phyloP scores from a whole-genome alignment of 495 filamentous ascomycete genomes.

The Clohesyomyces aquaticus region DNA sequence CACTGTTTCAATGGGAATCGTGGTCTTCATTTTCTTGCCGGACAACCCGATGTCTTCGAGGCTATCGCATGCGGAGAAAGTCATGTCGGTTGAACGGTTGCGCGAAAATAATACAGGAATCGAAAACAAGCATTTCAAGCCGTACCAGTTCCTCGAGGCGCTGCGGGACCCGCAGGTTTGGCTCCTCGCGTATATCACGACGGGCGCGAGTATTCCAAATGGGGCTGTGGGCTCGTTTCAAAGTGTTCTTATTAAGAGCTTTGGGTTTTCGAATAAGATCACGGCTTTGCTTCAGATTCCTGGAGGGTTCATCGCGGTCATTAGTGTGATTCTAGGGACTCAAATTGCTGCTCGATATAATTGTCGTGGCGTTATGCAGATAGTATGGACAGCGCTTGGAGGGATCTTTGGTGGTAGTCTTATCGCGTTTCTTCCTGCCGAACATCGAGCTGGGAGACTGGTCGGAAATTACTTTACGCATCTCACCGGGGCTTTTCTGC shows the following conservation, averaged over 20 bases:
- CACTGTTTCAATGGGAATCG: slow-evolving; percentile 49
- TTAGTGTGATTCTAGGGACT: slow-evolving; percentile 16
- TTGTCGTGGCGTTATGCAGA: slow-evolving; percentile 16
- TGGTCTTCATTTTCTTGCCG: slow-evolving; percentile 45
- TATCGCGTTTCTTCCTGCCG: slow-evolving; percentile 21
- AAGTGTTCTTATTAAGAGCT: slow-evolving; percentile 63
- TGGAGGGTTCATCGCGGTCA: slow-evolving; percentile 8
- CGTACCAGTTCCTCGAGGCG: slow-evolving; percentile 60
- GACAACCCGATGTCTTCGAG: slow-evolving; percentile 58
- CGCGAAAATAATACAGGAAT: slow-evolving; percentile 39
- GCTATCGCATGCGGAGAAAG: slow-evolving; percentile 32
- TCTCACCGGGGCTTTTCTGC: slow-evolving; percentile 62
- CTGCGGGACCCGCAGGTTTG: slow-evolving; percentile 65
- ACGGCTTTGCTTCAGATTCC: slow-evolving; percentile 61
- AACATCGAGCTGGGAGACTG: slow-evolving; percentile 2
- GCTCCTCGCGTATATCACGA: slow-evolving; percentile 64
- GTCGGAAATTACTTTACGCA: slow-evolving; percentile 51
- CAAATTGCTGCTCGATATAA: slow-evolving; percentile 26
- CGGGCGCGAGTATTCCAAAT: slow-evolving; percentile 58
- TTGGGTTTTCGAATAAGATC: slow-evolving; percentile 59
- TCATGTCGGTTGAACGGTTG: slow-evolving; percentile 38
- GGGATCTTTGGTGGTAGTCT: slow-evolving; percentile 21
- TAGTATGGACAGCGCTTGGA: slow-evolving; percentile 12
- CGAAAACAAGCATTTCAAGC: slow-evolving; percentile 41
- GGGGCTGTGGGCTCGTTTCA: slow-evolving; percentile 64